A percentile compares a stretch with the other conserved stretches of the same genome.
These are phyloP conservation scores for Ocimum tenuiflorum DNA, from an alignment of 257 asterid species.

Conservation along the genomic window DNA sequence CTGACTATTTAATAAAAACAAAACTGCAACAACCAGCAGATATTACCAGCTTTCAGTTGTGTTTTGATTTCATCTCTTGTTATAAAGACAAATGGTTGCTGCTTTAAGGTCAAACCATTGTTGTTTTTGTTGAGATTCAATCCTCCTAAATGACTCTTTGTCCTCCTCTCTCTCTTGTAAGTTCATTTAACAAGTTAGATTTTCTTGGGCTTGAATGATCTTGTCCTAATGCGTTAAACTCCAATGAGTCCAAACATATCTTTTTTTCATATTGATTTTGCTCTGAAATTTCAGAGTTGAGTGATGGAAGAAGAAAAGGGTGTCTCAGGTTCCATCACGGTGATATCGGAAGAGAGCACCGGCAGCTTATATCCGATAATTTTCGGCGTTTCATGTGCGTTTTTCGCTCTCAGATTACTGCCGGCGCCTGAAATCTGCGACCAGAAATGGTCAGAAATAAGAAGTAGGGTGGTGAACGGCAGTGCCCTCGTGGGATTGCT, in stretches of 20 bases:
- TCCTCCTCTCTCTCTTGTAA: no score
- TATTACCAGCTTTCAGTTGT: constrained; percentile 26
- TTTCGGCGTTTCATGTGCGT: constrained; percentile 67
- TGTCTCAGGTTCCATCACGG: constrained; percentile 31
- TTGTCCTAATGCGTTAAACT: no score
- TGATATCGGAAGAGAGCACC: constrained; percentile 27
- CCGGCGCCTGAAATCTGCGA: constrained; percentile 37
- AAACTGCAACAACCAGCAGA: constrained; percentile 22
- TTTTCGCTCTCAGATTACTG: constrained; percentile 42
- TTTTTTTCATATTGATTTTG: no score
- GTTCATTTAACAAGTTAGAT: no score
- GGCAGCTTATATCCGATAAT: constrained; percentile 47
- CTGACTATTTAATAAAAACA: constrained; percentile 24
- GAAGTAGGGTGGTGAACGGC: constrained; percentile 44
- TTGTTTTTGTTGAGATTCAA: constrained; percentile 11
- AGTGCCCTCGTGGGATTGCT: constrained; percentile 66
- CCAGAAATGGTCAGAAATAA: constrained; percentile 44
- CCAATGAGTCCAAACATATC: no score
- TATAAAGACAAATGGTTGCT: background rate
- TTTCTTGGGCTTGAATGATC: no score
- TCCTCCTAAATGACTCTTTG: no score
- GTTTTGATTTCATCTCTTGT: background rate
- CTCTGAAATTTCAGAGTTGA: background rate
- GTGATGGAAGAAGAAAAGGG: constrained; percentile 51
- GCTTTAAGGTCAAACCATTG: constrained; percentile 11